Evolutionary conservation across 2,329 filamentous ascomycete species (phyloP), one percentile per base, ranked within the genome.

Genomic region (Gaeumannomyces tritici): DNA sequence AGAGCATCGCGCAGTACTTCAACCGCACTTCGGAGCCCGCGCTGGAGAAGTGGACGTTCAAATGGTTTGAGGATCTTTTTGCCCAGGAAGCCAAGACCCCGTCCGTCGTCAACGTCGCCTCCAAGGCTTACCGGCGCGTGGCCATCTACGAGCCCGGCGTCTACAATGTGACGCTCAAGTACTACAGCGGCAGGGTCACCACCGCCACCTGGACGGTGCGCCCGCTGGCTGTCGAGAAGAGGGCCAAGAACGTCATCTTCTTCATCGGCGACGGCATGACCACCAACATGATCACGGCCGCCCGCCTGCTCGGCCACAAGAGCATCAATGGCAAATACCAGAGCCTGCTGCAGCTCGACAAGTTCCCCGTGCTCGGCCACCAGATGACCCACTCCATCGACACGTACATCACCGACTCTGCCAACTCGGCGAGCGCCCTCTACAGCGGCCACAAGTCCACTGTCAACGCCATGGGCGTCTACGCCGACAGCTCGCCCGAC

Each of bases 351-450:
- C 81, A 85, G 70, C 80, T 96, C 79, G 91, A 96, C 77, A 82
- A 91, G 70, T 95, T 95, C 75, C 90, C 91, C 3, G 83, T 93
- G n/a, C 72, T 93, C 13, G 91, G 91, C 26, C 91, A 96, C 73
- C 90, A 93, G 76, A 93, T 95, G 87, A 93, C 90, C 13, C 90
- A 93, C 75, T 93, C 89, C 1, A 85, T 95, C 70, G 90, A 93
- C 76, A 86, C 81, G 60, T 93, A 90, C 80, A 93, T 95, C 71
- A 95, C 90, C 51, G 90, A 95, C 73, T 91, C 88, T 64, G 91
- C 91, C 75, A 95, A 95, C 76, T 91, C 88, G 6, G 90, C 90
- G 4, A 90, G 88, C 56, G 89, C 90, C 21, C 79, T 95, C 24
- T 95, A 93, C 77, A 86, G 84, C 28, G 91, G 91, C 42, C 90